Conservation (phyloP, 306 rosid species). For the Hylodesmum podocarpum region DNA sequence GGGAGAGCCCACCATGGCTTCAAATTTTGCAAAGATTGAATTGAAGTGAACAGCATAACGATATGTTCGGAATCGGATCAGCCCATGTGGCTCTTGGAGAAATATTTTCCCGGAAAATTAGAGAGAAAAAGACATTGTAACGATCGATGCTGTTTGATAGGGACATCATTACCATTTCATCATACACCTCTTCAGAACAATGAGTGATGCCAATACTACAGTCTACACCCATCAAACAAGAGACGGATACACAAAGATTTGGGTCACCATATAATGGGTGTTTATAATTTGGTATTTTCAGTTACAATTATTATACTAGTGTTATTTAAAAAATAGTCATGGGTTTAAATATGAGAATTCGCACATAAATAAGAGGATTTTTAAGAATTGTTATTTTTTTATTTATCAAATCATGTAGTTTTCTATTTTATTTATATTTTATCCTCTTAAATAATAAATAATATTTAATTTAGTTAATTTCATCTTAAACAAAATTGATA, state of each 20-base stretch:
- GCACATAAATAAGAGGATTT: not conserved
- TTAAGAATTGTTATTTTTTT: not conserved
- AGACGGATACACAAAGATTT: too few relatives aligned
- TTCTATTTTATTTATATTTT: not conserved
- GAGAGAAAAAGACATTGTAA: slow-evolving; percentile 29
- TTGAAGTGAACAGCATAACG: slow-evolving; percentile 26
- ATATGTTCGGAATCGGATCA: slow-evolving; percentile 3
- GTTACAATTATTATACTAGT: not conserved
- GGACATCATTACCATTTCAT: slow-evolving; percentile 4
- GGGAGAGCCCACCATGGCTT: slow-evolving; percentile 29
- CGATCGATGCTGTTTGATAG: slow-evolving; percentile 15
- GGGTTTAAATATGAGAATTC: not conserved
- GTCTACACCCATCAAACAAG: not conserved
- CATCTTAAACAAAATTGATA: not conserved
- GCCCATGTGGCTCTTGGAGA: not conserved
- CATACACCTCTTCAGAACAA: not conserved
- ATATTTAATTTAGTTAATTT: not conserved
- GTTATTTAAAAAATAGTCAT: not conserved
- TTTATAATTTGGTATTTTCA: not conserved
- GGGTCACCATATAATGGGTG: not conserved
- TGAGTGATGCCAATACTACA: slow-evolving; percentile 4
- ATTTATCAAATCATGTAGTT: not conserved
- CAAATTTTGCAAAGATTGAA: not conserved
- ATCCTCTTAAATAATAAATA: not conserved
- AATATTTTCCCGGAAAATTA: not conserved